Base-by-base conservation (phyloP, 2,329 filamentous ascomycete species). In the Lanzia echinophila region DNA sequence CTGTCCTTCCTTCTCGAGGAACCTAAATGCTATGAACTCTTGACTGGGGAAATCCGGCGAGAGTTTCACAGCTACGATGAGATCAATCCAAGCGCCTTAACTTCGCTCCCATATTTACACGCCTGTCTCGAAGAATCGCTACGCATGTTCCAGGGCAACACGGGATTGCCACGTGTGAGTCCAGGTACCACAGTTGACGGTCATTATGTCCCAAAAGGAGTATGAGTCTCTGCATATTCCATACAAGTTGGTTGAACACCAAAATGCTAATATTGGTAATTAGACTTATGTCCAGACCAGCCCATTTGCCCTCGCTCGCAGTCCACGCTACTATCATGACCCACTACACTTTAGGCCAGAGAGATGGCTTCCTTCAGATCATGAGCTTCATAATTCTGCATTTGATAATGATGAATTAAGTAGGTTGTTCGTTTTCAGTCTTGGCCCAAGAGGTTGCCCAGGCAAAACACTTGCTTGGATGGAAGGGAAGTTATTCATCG, bases 51-150 rank as follows among this genome's bases (percentile, higher is more conserved):
- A 60, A 67, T 78, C 1, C 71, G 73, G 0, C 57, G 62, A 0
- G 39, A 63, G 0, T 78, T 77, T 53, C 49, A 50, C 1, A 58
- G 49, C 0, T 63, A 70, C 31, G 63, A 67, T 0, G 72, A 76
- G 2, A 76, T 78, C 44, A 68, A 61, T 15, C 55, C 72, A n/a
- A 56, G 56, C 11, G 63, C 64, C 2, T 63, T 68, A 2, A 34
- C 49, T 7, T 45, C 15, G 56, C 61, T 75, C 0, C 38, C 46
- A 0, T 77, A 76, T 50, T 65, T 76, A 60, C 58, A 68, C 3
- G 74, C 73, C 2, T 69, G 69, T 28, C 58, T 77, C 1, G 63
- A 75, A 3, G 75, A 78, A 60, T 63, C 67, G 0, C 62, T 78
- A 32, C 67, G 76, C 6, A 58, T 74, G 19, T 73, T 71, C 44